Base-by-base conservation (phyloP, 306 rosid genomes). In the Myrica gale region DNA sequence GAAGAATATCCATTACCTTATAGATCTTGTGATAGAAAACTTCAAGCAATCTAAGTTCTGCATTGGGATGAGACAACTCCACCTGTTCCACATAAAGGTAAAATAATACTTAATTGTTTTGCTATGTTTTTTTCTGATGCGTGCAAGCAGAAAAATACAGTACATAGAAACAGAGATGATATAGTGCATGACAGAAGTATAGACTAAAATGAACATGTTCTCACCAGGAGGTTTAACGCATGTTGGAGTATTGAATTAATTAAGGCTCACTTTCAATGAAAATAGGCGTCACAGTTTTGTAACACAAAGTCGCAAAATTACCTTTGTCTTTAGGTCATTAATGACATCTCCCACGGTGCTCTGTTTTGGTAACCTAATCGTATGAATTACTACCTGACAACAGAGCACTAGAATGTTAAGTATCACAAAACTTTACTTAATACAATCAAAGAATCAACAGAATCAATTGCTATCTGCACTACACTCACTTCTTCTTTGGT, bases 11-110 rank as follows among this genome's bases (percentile, higher is more conserved):
- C 83, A 60, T 17, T 65, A 93, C 98, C 98, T 93, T 90, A 85
- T 90, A 93, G 79, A 93, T 93, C 88, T 89, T 93, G 84, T 93
- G 97, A 87, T 90, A 90, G 86, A 90, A 93, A 74, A 93, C 95
- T 88, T 93, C 97, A 68, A 93, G 95, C 97, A 93, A 74, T 85
- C 98, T 86, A 63, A 93, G 93, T 81, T 93, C 97, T 39, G 95
- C 95, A 78, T 88, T 82, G 7, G 91, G 88, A 73, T 84, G 88
- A 77, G 98, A 93, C 80, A 93, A 77, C 80, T 93, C 93, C 73
- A 90, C 97, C 98, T 93, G 85, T 71, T 77, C 63, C 48, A 65
- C n/a, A n/a, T n/a, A n/a, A n/a, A 23, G 26, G 21, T 13, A 4
- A 6, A 37, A 65, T 43, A 65, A 26, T 23, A 1, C 0, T 7